Evolutionary conservation across 495 filamentous ascomycete genomes (phyloP).

Genomic region (Monascus purpureus): DNA sequence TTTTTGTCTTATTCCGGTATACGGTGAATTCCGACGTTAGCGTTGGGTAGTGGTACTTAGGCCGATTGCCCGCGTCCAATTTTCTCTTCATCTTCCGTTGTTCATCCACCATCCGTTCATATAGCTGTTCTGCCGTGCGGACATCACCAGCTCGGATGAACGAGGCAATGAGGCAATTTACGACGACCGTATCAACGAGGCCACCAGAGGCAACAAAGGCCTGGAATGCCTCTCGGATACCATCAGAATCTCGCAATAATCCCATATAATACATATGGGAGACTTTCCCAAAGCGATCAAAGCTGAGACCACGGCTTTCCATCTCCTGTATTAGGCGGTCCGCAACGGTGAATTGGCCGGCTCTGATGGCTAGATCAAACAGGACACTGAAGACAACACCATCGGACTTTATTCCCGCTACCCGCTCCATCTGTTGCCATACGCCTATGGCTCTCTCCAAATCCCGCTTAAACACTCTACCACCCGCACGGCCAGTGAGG

Average conservation of each 20-base stretch:
- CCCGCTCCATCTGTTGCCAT: constrained; percentile 81
- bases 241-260: constrained; percentile 49
- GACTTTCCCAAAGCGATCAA: constrained; percentile 63
- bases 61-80: neutral
- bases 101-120: constrained; percentile 59
- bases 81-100: constrained; percentile 17
- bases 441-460: constrained; percentile 58
- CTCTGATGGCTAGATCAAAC: constrained; percentile 76
- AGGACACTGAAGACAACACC: constrained; percentile 80
- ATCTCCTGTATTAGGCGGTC: constrained; percentile 79
- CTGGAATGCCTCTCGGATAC: constrained; percentile 55
- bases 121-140: constrained; percentile 59
- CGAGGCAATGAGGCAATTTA: constrained; percentile 73
- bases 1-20: constrained; percentile 17
- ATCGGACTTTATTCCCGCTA: constrained; percentile 47
- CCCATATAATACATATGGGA: constrained; percentile 74
- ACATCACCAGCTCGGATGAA: constrained; percentile 61
- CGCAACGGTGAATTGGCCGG: constrained; percentile 66
- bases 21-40: constrained; percentile 15
- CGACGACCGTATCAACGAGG: constrained; percentile 72
- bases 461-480: constrained; percentile 46
- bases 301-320: constrained; percentile 44
- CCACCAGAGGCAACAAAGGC: constrained; percentile 68
- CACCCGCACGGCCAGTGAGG: constrained; percentile 58
- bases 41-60: constrained; percentile 9